These are phyloP conservation scores for Chalciporus piperatus DNA, from an alignment of 768 basidiomycete genomes.

Conservation along the genomic window DNA sequence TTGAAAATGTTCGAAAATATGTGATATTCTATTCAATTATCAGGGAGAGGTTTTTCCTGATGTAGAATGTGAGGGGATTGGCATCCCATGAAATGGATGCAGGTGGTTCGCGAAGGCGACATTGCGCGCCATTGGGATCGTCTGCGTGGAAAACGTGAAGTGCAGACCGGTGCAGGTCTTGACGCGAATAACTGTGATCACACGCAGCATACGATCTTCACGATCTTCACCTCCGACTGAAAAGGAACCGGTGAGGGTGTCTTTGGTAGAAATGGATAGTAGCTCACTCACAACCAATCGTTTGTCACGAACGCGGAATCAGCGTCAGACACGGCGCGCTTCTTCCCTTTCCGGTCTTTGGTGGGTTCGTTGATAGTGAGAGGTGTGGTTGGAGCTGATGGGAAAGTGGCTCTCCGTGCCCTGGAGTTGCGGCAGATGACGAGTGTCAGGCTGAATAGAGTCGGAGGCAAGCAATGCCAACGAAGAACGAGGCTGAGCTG, in stretches of 20 bases:
- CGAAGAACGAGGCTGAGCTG: conserved; percentile 16
- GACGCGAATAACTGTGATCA: conserved; percentile 79
- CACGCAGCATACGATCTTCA: conserved; percentile 71
- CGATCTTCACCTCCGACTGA: too few species aligned
- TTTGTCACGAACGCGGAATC: too few species aligned
- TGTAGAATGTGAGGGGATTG: too few species aligned
- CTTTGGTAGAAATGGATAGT: conserved; percentile 94
- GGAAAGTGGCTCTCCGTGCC: conserved; percentile 56
- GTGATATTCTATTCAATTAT: too few species aligned
- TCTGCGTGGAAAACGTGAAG: conserved; percentile 11
- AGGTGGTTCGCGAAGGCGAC: too few species aligned
- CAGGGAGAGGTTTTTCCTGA: too few species aligned
- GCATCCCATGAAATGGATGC: too few species aligned
- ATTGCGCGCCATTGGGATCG: conserved; percentile 1
- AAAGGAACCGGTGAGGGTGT: conserved; percentile 92
- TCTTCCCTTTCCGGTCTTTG: too few species aligned
- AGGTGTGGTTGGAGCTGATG: too few species aligned
- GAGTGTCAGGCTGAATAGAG: conserved; percentile 23
- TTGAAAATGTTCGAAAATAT: too few species aligned
- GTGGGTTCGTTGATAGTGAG: too few species aligned
- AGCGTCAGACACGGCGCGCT: too few species aligned
- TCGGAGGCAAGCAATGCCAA: conserved; percentile 18
- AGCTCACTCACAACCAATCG: conserved; percentile 93
- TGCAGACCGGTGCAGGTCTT: conserved; percentile 81
- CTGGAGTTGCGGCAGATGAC: conserved; percentile 40